Conservation (phyloP, 23 red algal genomes). For the Gracilaria caudata region DNA sequence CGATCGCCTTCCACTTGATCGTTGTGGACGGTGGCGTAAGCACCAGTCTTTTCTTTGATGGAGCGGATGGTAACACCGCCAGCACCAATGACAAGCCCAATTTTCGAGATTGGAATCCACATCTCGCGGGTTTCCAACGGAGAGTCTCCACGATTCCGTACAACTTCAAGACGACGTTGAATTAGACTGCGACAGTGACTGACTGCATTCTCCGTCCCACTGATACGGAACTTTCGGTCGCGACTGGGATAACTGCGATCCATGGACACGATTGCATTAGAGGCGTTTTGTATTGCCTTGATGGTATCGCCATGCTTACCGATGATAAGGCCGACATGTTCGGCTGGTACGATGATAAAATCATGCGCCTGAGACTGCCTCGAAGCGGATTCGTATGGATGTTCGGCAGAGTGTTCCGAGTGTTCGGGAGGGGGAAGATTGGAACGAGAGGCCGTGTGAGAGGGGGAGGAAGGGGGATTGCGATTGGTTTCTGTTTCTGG, state of each 20-base stretch:
- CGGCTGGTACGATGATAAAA: slow-evolving; percentile 65
- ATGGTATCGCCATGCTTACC: slow-evolving; percentile 87
- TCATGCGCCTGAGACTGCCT: slow-evolving; percentile 2
- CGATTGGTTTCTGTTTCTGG: neutral
- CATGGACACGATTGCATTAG: slow-evolving; percentile 62
- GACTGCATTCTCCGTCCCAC: slow-evolving; percentile 52
- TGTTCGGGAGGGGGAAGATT: neutral
- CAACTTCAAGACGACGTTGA: slow-evolving; percentile 41
- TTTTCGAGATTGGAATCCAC: slow-evolving; percentile 79
- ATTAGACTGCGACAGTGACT: slow-evolving; percentile 54
- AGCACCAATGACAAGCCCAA: slow-evolving; percentile 80
- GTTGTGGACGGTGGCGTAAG: slow-evolving; percentile 76
- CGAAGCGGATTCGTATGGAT: neutral
- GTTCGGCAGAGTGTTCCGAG: neutral
- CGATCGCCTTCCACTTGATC: slow-evolving; percentile 56
- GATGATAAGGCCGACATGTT: slow-evolving; percentile 82
- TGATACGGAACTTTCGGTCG: slow-evolving; percentile 71
- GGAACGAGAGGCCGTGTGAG: neutral
- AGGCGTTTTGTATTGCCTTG: slow-evolving; percentile 60
- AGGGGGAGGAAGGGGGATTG: slow-evolving; percentile 18
- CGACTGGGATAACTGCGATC: slow-evolving; percentile 29
- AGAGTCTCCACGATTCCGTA: slow-evolving; percentile 18
- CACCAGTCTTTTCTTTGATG: slow-evolving; percentile 74
- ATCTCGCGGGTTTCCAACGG: slow-evolving; percentile 49
- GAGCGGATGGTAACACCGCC: slow-evolving; percentile 67